These are phyloP conservation scores for Berkeleyomyces basicola DNA, from an alignment of 2,329 filamentous ascomycete species.

Conservation along the genomic window DNA sequence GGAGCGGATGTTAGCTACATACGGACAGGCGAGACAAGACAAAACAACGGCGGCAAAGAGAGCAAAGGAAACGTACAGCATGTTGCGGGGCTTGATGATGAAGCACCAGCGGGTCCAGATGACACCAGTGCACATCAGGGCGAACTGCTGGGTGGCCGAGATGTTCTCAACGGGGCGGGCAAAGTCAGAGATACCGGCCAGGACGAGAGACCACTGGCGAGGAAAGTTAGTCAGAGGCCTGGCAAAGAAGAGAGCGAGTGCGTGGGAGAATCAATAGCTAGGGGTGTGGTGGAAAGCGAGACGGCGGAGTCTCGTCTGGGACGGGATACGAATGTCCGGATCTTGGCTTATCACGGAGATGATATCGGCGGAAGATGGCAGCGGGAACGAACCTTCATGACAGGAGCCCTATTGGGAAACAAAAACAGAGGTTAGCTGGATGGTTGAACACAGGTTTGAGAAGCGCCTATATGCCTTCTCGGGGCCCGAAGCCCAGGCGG, in stretches of 20 bases:
- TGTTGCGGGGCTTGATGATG: conserved; percentile 86
- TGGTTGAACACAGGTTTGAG: not conserved
- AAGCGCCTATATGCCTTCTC: too few species aligned
- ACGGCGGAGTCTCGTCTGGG: not conserved
- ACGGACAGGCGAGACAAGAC: not conserved
- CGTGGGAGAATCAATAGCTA: not conserved
- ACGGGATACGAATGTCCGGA: not conserved
- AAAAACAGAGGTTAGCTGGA: not conserved
- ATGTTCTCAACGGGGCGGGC: conserved; percentile 81
- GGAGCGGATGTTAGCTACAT: conserved; percentile 6
- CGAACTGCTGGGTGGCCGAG: conserved; percentile 79
- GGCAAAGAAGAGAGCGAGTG: too few species aligned
- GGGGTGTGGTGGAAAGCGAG: not conserved
- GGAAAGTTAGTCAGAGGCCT: not conserved
- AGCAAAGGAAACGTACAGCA: conserved; percentile 43
- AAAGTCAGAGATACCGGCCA: conserved; percentile 85
- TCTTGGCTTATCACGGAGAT: not conserved
- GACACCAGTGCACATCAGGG: conserved; percentile 73
- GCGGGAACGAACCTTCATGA: conserved; percentile 51
- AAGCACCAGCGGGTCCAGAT: conserved; percentile 99
- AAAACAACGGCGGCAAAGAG: not conserved
- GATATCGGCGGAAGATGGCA: not conserved
- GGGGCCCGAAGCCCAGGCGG: too few species aligned
- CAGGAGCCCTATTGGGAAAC: conserved; percentile 51
- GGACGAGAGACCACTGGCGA: conserved; percentile 68